Conservation (phyloP, 2,329 filamentous ascomycete genomes). For the Stagonosporopsis cucurbitacearum region DNA sequence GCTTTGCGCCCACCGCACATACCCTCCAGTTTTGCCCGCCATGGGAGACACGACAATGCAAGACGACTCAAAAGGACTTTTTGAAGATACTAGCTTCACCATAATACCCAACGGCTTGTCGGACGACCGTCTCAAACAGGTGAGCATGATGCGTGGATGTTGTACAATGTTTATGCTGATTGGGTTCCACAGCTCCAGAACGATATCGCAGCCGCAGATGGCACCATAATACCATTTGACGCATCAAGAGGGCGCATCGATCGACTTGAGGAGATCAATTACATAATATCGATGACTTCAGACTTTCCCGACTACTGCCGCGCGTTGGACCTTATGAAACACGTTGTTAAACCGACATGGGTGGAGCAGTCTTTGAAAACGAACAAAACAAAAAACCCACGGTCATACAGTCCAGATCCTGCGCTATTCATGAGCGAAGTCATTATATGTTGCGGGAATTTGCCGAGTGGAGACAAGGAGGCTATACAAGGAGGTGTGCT, state of each 20-base stretch:
- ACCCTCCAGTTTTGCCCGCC: conserved; percentile 12
- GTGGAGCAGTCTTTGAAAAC: conserved; percentile 73
- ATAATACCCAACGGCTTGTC: conserved; percentile 53
- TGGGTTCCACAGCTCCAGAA: conserved; percentile 52
- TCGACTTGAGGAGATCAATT: conserved; percentile 59
- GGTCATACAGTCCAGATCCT: conserved; percentile 89
- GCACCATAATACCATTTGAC: conserved; percentile 53
- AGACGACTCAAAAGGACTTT: conserved; percentile 44
- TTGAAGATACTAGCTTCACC: conserved; percentile 50
- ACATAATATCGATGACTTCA: conserved; percentile 77
- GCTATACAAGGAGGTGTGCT: conserved; percentile 88
- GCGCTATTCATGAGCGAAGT: conserved; percentile 88
- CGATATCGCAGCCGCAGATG: conserved; percentile 57
- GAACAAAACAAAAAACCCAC: conserved; percentile 74
- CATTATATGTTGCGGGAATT: conserved; percentile 79
- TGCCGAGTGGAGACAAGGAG: conserved; percentile 87
- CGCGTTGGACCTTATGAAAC: conserved; percentile 77
- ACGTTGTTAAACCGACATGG: conserved; percentile 85
- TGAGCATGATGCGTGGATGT: conserved; percentile 33
- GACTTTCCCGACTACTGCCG: conserved; percentile 89
- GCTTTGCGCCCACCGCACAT: conserved; percentile 8
- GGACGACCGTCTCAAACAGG: conserved; percentile 35
- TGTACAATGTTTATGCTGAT: conserved; percentile 24
- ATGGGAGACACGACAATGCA: conserved; percentile 46
- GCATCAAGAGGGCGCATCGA: conserved; percentile 49